Evolutionary conservation across 352 stramenopile genomes (phyloP).

Genomic region (Phytopythium helicoides): DNA sequence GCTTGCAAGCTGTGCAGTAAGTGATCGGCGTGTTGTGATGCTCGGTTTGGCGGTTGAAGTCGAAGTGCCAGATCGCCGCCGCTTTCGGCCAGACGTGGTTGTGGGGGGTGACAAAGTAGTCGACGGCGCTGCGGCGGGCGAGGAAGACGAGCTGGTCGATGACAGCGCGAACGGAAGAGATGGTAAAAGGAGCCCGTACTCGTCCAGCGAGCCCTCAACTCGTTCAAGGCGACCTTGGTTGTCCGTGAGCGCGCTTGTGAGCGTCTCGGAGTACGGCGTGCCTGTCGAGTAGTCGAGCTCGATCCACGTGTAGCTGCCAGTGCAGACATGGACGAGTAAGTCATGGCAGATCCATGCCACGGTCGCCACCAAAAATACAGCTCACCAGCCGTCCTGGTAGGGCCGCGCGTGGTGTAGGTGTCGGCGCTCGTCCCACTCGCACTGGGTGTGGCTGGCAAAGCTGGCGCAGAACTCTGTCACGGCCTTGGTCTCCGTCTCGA

Average conservation of each 20-base stretch:
- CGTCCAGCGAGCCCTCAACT: conserved; percentile 26
- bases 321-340: too few relatives aligned
- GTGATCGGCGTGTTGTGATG: conserved; percentile 13
- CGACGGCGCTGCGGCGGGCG: not conserved
- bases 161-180: conserved; percentile 10
- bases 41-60: conserved; percentile 11
- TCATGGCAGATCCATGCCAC: too few relatives aligned
- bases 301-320: conserved; percentile 63
- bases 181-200: conserved; percentile 23
- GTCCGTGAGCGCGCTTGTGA: conserved; percentile 27
- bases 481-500: conserved; percentile 29
- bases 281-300: conserved; percentile 57
- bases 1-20: conserved; percentile 25
- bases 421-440: conserved; percentile 47
- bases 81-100: conserved; percentile 15
- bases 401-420: conserved; percentile 31
- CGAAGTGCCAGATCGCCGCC: conserved; percentile 20
- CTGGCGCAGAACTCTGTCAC: conserved; percentile 43
- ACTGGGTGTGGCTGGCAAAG: conserved; percentile 50
- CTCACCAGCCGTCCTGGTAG: conserved; percentile 46
- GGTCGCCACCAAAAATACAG: not conserved
- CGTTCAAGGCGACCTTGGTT: conserved; percentile 30
- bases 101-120: not conserved
- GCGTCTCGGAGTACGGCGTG: conserved; percentile 37
- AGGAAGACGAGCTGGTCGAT: conserved; percentile 9